phyloP scores from a whole-genome alignment of 1,139 yeast genomes.

The Magnusiomyces sp. region DNA sequence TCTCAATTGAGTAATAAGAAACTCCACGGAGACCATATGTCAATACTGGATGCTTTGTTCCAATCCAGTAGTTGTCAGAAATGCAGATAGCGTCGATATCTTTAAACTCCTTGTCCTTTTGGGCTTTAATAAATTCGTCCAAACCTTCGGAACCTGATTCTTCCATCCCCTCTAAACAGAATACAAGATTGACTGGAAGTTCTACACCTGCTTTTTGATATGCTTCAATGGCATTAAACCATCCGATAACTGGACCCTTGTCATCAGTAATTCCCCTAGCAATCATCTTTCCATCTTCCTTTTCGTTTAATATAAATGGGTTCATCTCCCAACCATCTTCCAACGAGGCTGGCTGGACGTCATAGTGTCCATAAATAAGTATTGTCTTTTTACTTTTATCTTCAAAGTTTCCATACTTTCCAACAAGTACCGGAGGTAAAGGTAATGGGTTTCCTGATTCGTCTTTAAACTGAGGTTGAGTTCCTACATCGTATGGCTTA shows the following conservation, averaged over 20 bases:
- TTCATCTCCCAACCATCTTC: conserved; percentile 96
- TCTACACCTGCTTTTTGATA: conserved; percentile 77
- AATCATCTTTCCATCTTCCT: conserved; percentile 49
- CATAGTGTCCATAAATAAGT: conserved; percentile 92
- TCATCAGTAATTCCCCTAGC: conserved; percentile 98
- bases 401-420: conserved; percentile 60
- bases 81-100: conserved; percentile 91
- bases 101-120: conserved; percentile 71
- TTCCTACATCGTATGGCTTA: conserved; percentile 71
- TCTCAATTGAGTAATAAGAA: conserved; percentile 74
- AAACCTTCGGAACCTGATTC: conserved; percentile 94
- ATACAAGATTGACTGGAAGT: conserved; percentile 84
- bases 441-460: conserved; percentile 44
- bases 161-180: conserved; percentile 99
- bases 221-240: conserved; percentile 91
- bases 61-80: conserved; percentile 97
- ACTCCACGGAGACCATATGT: conserved; percentile 98
- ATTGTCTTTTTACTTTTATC: conserved; percentile 73
- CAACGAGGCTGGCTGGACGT: conserved; percentile 88
- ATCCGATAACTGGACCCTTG: conserved; percentile 95
- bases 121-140: conserved; percentile 70
- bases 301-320: conserved; percentile 68
- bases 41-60: conserved; percentile 90
- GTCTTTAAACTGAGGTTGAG: conserved; percentile 54
- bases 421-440: conserved; percentile 89